These are phyloP conservation scores for Kluyveromyces nonfermentans DNA, from an alignment of 805 yeast genomes.

Conservation along the genomic window DNA sequence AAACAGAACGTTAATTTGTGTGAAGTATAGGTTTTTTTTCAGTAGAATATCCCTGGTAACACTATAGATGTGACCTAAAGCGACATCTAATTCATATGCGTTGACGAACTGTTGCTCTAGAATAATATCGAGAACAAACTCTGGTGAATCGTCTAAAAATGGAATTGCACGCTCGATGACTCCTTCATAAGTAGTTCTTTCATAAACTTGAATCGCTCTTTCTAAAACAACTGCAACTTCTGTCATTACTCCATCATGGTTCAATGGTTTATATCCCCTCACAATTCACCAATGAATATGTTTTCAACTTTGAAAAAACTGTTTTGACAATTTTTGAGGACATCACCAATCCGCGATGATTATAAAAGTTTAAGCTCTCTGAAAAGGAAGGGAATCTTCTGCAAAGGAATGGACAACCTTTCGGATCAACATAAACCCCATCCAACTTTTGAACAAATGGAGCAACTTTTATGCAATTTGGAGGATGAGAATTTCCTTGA, in stretches of 20 bases:
- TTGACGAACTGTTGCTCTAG: constrained; percentile 13
- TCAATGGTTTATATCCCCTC: background rate
- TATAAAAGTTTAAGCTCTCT: background rate
- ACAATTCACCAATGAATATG: background rate
- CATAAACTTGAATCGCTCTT: background rate
- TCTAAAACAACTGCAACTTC: constrained; percentile 15
- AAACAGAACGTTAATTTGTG: constrained; percentile 21
- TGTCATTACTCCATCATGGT: constrained; percentile 2
- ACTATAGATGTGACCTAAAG: constrained; percentile 23
- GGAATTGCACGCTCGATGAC: constrained; percentile 1
- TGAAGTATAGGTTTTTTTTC: constrained; percentile 8
- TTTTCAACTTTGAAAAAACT: background rate
- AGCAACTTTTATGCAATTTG: background rate
- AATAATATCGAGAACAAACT: constrained; percentile 12
- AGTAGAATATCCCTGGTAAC: constrained; percentile 19
- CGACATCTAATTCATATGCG: constrained; percentile 18
- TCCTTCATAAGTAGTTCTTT: background rate
- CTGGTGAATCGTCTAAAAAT: background rate
- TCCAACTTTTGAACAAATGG: background rate
- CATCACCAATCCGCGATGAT: background rate
- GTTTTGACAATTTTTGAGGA: background rate
- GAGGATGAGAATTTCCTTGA: constrained; percentile 36
- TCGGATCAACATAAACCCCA: background rate
- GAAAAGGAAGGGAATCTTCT: background rate
- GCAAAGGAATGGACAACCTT: background rate